Percentiles rank a stretch among this genome's conserved stretches.
Conservation (phyloP, 2,329 filamentous ascomycete genomes). For the Escovopsis sp. region DNA sequence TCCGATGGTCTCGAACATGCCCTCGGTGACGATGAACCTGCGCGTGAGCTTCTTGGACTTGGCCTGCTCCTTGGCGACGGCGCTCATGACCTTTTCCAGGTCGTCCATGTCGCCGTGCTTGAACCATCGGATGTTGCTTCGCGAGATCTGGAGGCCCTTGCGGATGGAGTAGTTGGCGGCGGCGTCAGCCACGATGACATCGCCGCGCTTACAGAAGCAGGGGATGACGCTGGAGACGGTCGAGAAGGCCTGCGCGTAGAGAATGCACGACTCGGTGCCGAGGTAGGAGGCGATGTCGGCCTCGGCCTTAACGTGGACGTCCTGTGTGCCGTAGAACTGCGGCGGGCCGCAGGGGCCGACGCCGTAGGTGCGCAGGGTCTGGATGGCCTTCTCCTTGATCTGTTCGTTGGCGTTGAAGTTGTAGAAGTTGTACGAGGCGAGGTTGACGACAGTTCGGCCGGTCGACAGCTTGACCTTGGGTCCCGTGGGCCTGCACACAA, state of each 20-base stretch:
- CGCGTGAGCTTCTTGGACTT: slow-evolving; percentile 75
- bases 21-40: slow-evolving; percentile 92
- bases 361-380: slow-evolving; percentile 85
- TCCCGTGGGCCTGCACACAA: slow-evolving; percentile 54
- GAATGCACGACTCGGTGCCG: slow-evolving; percentile 76
- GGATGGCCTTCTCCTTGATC: slow-evolving; percentile 88
- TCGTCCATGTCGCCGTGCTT: slow-evolving; percentile 95
- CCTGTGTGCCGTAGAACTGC: slow-evolving; percentile 95
- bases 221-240: slow-evolving; percentile 96
- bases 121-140: slow-evolving; percentile 86
- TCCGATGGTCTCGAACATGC: slow-evolving; percentile 79
- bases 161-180: slow-evolving; percentile 88
- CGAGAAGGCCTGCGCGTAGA: slow-evolving; percentile 92
- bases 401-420: slow-evolving; percentile 89
- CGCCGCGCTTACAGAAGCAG: slow-evolving; percentile 89
- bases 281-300: slow-evolving; percentile 86
- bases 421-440: slow-evolving; percentile 94
- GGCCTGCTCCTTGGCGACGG: slow-evolving; percentile 75
- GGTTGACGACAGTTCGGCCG: slow-evolving; percentile 81
- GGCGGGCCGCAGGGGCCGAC: slow-evolving; percentile 94
- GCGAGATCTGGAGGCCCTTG: slow-evolving; percentile 83
- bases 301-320: slow-evolving; percentile 95
- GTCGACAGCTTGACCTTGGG: slow-evolving; percentile 80
- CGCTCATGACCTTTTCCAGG: slow-evolving; percentile 69
- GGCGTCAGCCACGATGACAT: slow-evolving; percentile 91